A percentile compares a stretch with the other conserved stretches of the same genome.
Conservation (phyloP, 345 rosid species). For the Acer yangbiense region DNA sequence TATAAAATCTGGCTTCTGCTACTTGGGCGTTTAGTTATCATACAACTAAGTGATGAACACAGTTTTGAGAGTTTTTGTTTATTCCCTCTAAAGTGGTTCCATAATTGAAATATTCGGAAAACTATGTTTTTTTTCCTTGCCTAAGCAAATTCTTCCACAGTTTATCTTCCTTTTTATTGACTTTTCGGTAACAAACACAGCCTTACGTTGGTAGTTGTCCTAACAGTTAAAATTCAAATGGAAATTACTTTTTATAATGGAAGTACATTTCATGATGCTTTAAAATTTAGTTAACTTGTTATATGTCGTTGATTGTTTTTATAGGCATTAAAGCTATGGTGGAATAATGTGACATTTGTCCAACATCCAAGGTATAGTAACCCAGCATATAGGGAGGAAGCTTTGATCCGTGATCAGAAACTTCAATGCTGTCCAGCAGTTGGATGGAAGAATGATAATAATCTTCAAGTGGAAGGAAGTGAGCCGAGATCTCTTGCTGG, state of each 20-base stretch:
- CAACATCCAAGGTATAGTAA: slow-evolving; percentile 74
- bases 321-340: slow-evolving; percentile 90
- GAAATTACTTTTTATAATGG: too few species aligned
- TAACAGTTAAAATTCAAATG: background rate
- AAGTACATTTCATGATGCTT: slow-evolving; percentile 10
- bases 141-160: background rate
- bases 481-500: slow-evolving; percentile 16
- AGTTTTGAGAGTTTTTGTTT: too few species aligned
- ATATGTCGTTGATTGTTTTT: background rate
- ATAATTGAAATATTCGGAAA: too few species aligned
- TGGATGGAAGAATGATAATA: slow-evolving; percentile 21
- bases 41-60: too few species aligned
- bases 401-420: slow-evolving; percentile 50
- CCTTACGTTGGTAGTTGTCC: too few species aligned
- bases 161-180: background rate
- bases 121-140: background rate
- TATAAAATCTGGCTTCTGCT: background rate
- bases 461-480: slow-evolving; percentile 21
- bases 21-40: too few species aligned
- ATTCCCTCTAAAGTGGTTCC: too few species aligned
- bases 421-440: slow-evolving; percentile 46
- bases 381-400: slow-evolving; percentile 66
- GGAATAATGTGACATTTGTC: slow-evolving; percentile 74
- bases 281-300: background rate
- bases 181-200: too few species aligned